Base-by-base conservation (phyloP, 2,329 filamentous ascomycete genomes). In the Ascochyta lentis region DNA sequence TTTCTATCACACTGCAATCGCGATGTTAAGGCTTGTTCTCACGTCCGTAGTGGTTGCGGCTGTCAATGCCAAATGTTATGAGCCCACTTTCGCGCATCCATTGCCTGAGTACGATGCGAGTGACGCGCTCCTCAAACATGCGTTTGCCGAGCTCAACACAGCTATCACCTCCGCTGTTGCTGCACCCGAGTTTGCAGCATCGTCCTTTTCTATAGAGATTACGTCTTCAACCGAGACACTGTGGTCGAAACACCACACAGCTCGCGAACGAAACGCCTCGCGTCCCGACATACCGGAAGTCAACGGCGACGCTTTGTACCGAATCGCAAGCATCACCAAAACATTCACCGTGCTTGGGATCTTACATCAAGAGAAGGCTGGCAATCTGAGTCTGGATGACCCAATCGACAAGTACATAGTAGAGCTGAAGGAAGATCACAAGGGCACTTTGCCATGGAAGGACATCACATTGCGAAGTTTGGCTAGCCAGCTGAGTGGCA, bases 401-500 rank as follows among this genome's bases (percentile, higher is more conserved):
- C 54, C 72, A 0, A 63, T 76, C 9, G 60, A 70, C 16, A 71
- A 65, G 22, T 75, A 75, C 53, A 62, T 77, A 10, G 45, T 56
- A 6, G 72, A 74, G 49, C 49, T 77, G 37, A 61, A 57, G 19
- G 67, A 64, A 4, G 54, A 66, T 24, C 67, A 72, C 35, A 56
- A 66, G 2, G 71, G 71, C 2, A 71, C 59, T 1, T 63, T 75
- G 33, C 69, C 69, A 3, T 80, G 76, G 75, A 74, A 77, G 26
- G 73, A 78, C 45, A 78, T 79, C 46, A 79, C 77, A 1, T 60
- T 80, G 48, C 70, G 78, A 8, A 72, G 64, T 40, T 61, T 80
- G n/a, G 76, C 77, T 1, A 77, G 76, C 58, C 78, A 80, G 47
- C 59, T 79, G 23, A 72, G 72, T 49, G 77, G 78, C 26, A 71